A percentile compares a stretch with the other conserved stretches of the same genome.
phyloP scores from a whole-genome alignment of 2,329 filamentous ascomycete genomes.

The Didymellaceae sp. region DNA sequence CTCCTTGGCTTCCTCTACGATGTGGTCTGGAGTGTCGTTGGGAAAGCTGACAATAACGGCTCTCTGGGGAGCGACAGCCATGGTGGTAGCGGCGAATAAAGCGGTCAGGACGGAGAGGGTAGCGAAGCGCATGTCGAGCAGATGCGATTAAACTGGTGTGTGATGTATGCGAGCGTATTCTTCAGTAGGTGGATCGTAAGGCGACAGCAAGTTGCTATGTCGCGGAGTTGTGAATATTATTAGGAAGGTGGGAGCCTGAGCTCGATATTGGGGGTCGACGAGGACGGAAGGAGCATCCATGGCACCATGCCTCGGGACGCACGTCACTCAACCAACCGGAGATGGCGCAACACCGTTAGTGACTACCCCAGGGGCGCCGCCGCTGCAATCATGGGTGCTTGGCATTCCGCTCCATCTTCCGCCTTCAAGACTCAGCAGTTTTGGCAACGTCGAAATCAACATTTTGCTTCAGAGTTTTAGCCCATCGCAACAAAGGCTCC shows the following conservation, averaged over 20 bases:
- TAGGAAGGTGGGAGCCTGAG: conserved; percentile 9
- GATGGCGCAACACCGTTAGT: not conserved
- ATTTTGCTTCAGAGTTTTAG: not conserved
- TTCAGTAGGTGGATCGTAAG: too few species aligned
- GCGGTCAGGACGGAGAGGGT: conserved; percentile 64
- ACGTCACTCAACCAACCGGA: conserved; percentile 11
- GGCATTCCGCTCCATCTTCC: not conserved
- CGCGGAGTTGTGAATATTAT: not conserved
- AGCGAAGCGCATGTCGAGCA: conserved; percentile 68
- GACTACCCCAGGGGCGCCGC: not conserved
- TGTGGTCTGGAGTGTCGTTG: conserved; percentile 68
- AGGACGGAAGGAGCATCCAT: conserved; percentile 6
- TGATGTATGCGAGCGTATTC: not conserved
- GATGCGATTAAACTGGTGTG: not conserved
- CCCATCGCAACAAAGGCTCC: not conserved
- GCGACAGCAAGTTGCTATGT: not conserved
- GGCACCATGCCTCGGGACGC: conserved; percentile 11
- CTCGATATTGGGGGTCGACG: not conserved
- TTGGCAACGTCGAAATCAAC: too few species aligned
- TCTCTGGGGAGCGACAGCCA: conserved; percentile 68
- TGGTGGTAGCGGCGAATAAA: conserved; percentile 64
- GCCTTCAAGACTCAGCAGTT: not conserved
- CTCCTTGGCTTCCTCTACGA: conserved; percentile 75
- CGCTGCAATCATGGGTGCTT: conserved; percentile 1
- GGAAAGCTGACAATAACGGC: conserved; percentile 81